Evolutionary conservation across 495 filamentous ascomycete species (phyloP).

Genomic region (Pyrenula aspistea): DNA sequence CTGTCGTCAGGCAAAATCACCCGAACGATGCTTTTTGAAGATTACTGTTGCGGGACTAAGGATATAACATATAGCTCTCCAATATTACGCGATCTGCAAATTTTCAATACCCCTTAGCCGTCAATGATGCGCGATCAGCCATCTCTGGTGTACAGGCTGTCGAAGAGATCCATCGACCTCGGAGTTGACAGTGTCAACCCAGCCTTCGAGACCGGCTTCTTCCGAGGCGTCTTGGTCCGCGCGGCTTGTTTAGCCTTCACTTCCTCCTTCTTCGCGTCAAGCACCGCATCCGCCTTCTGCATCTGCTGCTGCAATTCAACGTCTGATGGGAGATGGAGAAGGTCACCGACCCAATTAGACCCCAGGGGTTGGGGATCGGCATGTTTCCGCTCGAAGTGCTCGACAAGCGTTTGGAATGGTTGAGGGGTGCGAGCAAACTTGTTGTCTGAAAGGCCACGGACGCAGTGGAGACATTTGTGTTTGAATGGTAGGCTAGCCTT

Average conservation of each 20-base stretch:
- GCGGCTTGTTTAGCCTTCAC: not conserved
- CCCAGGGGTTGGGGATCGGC: not conserved
- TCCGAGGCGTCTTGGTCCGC: not conserved
- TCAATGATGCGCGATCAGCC: too few relatives aligned
- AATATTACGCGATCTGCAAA: too few relatives aligned
- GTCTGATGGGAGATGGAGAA: not conserved
- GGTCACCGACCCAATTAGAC: not conserved
- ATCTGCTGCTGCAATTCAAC: not conserved
- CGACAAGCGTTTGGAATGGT: not conserved
- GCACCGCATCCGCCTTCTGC: not conserved
- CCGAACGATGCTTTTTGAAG: too few relatives aligned
- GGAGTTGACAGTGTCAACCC: not conserved
- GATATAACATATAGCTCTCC: too few relatives aligned
- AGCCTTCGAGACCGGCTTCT: not conserved
- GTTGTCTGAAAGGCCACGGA: not conserved
- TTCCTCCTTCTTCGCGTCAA: slow-evolving; percentile 2
- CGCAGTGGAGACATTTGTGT: not conserved
- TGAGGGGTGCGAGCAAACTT: not conserved
- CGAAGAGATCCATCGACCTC: not conserved
- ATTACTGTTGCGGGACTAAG: too few relatives aligned
- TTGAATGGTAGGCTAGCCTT: not conserved
- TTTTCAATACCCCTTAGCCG: too few relatives aligned
- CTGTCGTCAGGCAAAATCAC: too few relatives aligned
- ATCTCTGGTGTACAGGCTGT: not conserved
- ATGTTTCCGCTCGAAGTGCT: slow-evolving; percentile 1